A percentile compares a stretch with the other conserved stretches of the same genome.
Conservation (phyloP, 2,329 filamentous ascomycete species). For the Colletotrichum sp. region DNA sequence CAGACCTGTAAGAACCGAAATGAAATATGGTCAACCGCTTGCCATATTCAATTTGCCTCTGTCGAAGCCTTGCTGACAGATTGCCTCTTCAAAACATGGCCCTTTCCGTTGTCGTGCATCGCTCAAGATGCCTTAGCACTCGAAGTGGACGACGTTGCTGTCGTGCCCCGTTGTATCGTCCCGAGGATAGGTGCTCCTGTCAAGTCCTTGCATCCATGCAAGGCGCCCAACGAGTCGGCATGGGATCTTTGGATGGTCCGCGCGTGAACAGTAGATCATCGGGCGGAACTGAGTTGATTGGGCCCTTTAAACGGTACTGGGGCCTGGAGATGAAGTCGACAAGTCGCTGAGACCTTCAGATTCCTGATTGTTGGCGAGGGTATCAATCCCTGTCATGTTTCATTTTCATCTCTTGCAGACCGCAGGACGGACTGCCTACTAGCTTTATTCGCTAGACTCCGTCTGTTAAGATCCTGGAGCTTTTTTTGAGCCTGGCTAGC, state of each 20-base stretch:
- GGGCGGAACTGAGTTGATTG: not conserved
- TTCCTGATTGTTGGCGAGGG: not conserved
- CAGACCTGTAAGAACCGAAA: not conserved
- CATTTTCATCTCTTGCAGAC: conserved; percentile 14
- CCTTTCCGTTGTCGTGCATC: not conserved
- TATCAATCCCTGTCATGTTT: conserved; percentile 16
- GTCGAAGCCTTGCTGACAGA: not conserved
- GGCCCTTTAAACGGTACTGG: not conserved
- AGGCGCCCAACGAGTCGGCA: not conserved
- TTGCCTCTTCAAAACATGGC: not conserved
- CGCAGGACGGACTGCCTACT: not conserved
- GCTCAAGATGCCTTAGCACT: not conserved
- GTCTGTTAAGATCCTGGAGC: conserved; percentile 1
- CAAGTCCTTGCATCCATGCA: conserved; percentile 15
- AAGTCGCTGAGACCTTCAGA: not conserved
- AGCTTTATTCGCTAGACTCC: not conserved
- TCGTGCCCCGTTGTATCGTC: conserved; percentile 1
- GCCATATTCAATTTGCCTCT: not conserved
- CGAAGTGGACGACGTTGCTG: not conserved
- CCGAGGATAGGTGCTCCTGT: conserved; percentile 11
- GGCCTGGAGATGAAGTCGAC: not conserved
- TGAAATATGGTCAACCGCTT: not conserved
- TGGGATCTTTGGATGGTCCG: conserved; percentile 4
- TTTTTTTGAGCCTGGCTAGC: not conserved
- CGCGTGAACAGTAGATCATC: conserved; percentile 15